phyloP scores from a whole-genome alignment of 768 basidiomycete species.

The Steccherinum ochraceum region DNA sequence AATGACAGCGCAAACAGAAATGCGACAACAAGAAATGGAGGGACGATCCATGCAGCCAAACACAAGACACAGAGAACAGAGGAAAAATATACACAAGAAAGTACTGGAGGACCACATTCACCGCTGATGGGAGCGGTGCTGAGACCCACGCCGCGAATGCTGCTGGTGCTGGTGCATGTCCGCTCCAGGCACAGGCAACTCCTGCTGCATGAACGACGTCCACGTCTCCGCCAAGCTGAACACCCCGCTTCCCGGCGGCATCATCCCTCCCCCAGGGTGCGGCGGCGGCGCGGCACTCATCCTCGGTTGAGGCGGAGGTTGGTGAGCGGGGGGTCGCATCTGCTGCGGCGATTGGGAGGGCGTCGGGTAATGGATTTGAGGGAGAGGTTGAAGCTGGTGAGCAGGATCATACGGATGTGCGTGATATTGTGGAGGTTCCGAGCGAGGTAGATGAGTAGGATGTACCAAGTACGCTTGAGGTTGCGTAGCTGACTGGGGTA shows the following conservation, averaged over 20 bases:
- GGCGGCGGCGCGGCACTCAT: constrained; percentile 25
- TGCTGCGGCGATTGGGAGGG: background rate
- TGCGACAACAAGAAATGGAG: too few relatives aligned
- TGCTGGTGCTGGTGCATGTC: background rate
- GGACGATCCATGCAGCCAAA: too few relatives aligned
- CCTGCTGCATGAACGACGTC: constrained; percentile 54
- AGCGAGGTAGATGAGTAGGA: background rate
- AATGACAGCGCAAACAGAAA: too few relatives aligned
- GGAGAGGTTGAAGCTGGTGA: background rate
- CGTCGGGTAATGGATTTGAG: background rate
- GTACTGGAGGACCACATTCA: too few relatives aligned
- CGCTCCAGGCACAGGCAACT: constrained; percentile 16
- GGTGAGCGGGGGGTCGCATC: background rate
- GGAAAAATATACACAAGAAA: too few relatives aligned
- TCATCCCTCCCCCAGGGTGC: constrained; percentile 41
- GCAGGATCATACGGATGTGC: constrained; percentile 3
- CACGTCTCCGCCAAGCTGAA: constrained; percentile 67
- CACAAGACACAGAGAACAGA: too few relatives aligned
- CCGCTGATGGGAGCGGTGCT: too few relatives aligned
- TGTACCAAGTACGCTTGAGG: background rate
- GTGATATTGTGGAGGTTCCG: background rate
- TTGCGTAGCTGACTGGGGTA: background rate
- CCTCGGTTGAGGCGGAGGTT: constrained; percentile 11
- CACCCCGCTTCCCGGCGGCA: constrained; percentile 42
- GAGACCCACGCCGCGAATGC: too few relatives aligned